These are phyloP conservation scores for Trichosporon sp. DNA, from an alignment of 1,284 basidiomycete genomes.

Conservation along the genomic window DNA sequence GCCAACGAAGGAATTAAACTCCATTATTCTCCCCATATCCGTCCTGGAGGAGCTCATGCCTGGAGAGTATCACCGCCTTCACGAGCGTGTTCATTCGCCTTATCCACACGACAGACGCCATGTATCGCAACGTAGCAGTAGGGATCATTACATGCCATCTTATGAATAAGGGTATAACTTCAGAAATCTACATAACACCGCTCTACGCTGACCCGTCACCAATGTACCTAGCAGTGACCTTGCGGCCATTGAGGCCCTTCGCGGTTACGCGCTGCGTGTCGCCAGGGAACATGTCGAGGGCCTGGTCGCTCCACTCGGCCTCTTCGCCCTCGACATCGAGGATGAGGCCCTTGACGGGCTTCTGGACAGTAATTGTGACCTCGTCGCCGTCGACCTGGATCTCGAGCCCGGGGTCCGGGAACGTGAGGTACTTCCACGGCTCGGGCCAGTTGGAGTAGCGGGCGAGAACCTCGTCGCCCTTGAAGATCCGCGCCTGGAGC, in stretches of 20 bases:
- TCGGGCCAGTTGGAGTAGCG: conserved; percentile 75
- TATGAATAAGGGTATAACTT: too few relatives aligned
- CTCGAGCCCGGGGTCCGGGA: conserved; percentile 67
- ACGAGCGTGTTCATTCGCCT: too few relatives aligned
- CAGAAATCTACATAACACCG: too few relatives aligned
- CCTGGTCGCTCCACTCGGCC: conserved; percentile 80
- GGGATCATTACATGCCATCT: too few relatives aligned
- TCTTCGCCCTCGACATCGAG: conserved; percentile 67
- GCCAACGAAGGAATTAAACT: too few relatives aligned
- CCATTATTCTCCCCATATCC: too few relatives aligned
- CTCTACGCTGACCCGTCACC: conserved; percentile 26
- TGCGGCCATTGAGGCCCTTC: conserved; percentile 67
- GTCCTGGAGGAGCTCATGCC: too few relatives aligned
- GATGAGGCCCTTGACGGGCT: conserved; percentile 81
- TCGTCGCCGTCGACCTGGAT: conserved; percentile 64
- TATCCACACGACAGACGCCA: too few relatives aligned
- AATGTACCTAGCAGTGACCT: conserved; percentile 62
- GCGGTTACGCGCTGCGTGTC: conserved; percentile 70
- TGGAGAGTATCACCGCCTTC: too few relatives aligned
- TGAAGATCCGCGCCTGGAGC: conserved; percentile 71
- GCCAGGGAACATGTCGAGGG: conserved; percentile 79
- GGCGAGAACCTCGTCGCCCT: conserved; percentile 63
- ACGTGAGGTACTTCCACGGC: conserved; percentile 85
- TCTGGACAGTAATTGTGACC: conserved; percentile 64
- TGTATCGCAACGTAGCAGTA: too few relatives aligned